These are phyloP conservation scores for Litchi chinensis DNA, from an alignment of 345 rosid species.

Conservation along the genomic window DNA sequence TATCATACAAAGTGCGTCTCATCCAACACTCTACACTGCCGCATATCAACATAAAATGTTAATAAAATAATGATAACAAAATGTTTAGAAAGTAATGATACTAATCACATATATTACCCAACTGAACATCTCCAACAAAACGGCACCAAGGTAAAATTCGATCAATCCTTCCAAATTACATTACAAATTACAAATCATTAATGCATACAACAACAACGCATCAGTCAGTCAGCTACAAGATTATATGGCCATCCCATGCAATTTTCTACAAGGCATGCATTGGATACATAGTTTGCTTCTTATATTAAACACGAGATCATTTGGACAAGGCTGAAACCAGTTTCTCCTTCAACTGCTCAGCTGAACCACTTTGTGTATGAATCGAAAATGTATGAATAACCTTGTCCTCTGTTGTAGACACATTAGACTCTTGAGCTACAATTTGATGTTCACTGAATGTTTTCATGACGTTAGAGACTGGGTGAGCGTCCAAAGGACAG, in stretches of 20 bases:
- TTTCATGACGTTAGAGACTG: slow-evolving; percentile 61
- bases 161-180: slow-evolving; percentile 8
- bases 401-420: slow-evolving; percentile 58
- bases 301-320: slow-evolving; percentile 30
- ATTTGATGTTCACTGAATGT: slow-evolving; percentile 71
- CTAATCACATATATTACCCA: background rate
- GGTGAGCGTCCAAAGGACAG: slow-evolving; percentile 80
- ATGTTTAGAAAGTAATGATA: background rate
- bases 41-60: background rate
- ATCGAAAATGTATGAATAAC: slow-evolving; percentile 79
- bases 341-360: slow-evolving; percentile 86
- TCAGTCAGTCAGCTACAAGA: slow-evolving; percentile 19
- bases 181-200: slow-evolving; percentile 18
- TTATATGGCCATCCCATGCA: background rate
- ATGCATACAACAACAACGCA: background rate
- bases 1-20: background rate
- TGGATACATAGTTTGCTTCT: background rate
- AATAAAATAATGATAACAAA: background rate
- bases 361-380: slow-evolving; percentile 63
- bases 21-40: too few relatives aligned
- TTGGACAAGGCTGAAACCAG: slow-evolving; percentile 60
- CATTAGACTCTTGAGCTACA: slow-evolving; percentile 56
- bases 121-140: background rate
- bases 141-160: background rate
- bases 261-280: slow-evolving; percentile 4